Evolutionary conservation across 805 yeast species (phyloP).

Genomic region (Hemisphaericaspora nanyangensis): DNA sequence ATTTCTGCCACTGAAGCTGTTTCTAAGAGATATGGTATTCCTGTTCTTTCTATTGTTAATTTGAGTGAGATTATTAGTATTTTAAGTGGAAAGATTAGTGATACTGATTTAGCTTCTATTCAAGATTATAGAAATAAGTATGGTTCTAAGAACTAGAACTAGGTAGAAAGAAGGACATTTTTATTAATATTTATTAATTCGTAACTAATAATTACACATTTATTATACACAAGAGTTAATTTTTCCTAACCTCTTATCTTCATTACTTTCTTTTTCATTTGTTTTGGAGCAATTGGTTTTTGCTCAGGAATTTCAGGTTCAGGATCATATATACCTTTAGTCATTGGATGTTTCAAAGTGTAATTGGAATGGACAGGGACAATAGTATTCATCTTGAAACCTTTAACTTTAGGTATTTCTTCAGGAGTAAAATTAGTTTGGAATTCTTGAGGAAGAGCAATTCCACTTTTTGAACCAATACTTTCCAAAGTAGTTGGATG

Average conservation of each 20-base stretch:
- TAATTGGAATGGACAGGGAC: conserved; percentile 85
- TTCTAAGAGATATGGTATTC: conserved; percentile 66
- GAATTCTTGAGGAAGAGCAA: conserved; percentile 64
- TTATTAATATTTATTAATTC: not conserved
- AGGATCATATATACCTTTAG: conserved; percentile 61
- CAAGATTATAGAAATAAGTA: conserved; percentile 54
- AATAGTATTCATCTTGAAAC: conserved; percentile 79
- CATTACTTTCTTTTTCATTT: conserved; percentile 55
- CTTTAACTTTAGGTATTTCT: conserved; percentile 74
- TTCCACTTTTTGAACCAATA: conserved; percentile 47
- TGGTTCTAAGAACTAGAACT: conserved; percentile 32
- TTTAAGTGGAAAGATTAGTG: conserved; percentile 51
- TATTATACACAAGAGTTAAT: too few species aligned
- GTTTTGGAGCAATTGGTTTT: conserved; percentile 27
- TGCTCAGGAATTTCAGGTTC: conserved; percentile 40
- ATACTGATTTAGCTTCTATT: conserved; percentile 55
- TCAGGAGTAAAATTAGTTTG: conserved; percentile 44
- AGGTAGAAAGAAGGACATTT: not conserved
- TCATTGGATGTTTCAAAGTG: conserved; percentile 79
- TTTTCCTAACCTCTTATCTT: conserved; percentile 52
- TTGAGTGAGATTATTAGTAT: conserved; percentile 70
- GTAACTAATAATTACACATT: too few species aligned
- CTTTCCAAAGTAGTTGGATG: conserved; percentile 68
- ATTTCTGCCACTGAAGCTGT: conserved; percentile 79
- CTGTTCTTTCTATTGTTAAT: conserved; percentile 77